These are phyloP conservation scores for Aspergillus pseudoglaucus DNA, from an alignment of 2,329 filamentous ascomycete genomes.

Conservation along the genomic window DNA sequence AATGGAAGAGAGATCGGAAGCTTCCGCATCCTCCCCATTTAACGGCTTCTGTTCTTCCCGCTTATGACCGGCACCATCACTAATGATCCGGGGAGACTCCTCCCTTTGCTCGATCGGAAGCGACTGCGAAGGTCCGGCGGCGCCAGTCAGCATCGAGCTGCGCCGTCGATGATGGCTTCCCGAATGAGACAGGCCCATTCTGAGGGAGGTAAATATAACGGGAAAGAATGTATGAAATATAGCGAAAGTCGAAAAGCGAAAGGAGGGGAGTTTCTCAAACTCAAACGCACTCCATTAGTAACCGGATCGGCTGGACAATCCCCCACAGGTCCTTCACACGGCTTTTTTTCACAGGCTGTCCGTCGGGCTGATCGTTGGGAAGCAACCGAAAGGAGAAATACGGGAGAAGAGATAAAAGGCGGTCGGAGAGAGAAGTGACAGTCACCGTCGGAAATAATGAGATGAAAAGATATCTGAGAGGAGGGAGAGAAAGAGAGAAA, in stretches of 20 bases:
- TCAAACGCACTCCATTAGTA: background rate
- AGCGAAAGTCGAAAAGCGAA: background rate
- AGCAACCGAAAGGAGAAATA: background rate
- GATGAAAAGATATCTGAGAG: background rate
- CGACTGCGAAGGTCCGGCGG: constrained; percentile 47
- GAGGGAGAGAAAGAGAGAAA: background rate
- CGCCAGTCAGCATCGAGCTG: constrained; percentile 30
- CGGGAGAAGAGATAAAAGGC: background rate
- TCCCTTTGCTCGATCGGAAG: constrained; percentile 28
- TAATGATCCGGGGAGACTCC: constrained; percentile 19
- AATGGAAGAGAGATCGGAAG: constrained; percentile 37
- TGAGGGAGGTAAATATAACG: constrained; percentile 5
- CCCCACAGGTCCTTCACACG: background rate
- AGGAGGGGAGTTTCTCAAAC: background rate
- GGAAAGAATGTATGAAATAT: background rate
- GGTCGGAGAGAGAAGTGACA: background rate
- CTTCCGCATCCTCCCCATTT: constrained; percentile 29
- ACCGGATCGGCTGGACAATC: background rate
- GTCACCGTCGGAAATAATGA: background rate
- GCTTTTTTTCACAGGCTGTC: background rate
- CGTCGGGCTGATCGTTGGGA: background rate
- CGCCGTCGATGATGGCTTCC: constrained; percentile 33
- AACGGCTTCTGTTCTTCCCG: constrained; percentile 31
- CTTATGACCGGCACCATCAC: constrained; percentile 18
- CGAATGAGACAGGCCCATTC: constrained; percentile 29